Evolutionary conservation across 1,284 basidiomycete genomes (phyloP).

Genomic region (Rhodotorula sp.): DNA sequence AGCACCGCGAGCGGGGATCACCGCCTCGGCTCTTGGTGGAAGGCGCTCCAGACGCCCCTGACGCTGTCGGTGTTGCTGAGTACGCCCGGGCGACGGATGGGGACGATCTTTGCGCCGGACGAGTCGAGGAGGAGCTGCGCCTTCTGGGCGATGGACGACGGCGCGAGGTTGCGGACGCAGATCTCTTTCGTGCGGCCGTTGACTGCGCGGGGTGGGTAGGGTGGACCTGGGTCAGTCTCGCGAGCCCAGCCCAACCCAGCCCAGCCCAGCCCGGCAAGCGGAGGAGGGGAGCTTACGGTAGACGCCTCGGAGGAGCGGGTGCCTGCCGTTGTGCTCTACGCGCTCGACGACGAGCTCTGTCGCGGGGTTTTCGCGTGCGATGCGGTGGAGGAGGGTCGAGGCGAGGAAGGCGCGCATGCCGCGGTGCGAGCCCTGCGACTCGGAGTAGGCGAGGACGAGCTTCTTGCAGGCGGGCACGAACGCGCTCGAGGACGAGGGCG

Average conservation of each 20-base stretch:
- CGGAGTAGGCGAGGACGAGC: conserved; percentile 80
- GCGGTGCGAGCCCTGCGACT: conserved; percentile 71
- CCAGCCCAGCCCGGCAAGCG: too few relatives aligned
- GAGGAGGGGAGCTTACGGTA: conserved; percentile 50
- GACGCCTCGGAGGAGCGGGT: conserved; percentile 53
- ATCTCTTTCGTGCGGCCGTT: conserved; percentile 57
- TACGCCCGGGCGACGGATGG: conserved; percentile 68
- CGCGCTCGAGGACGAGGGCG: conserved; percentile 7
- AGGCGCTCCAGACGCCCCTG: conserved; percentile 70
- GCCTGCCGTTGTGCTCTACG: conserved; percentile 47
- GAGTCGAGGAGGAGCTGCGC: conserved; percentile 74
- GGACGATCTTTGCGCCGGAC: conserved; percentile 77
- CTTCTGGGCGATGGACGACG: conserved; percentile 53
- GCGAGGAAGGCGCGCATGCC: conserved; percentile 67
- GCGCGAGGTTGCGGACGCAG: conserved; percentile 54
- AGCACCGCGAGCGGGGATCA: too few relatives aligned
- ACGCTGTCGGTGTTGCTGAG: conserved; percentile 75
- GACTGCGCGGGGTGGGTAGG: conserved; percentile 43
- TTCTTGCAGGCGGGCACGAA: conserved; percentile 43
- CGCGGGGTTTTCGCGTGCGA: conserved; percentile 53
- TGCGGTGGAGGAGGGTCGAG: conserved; percentile 42
- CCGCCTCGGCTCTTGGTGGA: conserved; percentile 34
- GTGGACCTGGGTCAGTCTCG: too few relatives aligned
- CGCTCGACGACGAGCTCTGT: conserved; percentile 54
- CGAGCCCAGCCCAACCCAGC: too few relatives aligned